Evolutionary conservation across 768 basidiomycete species (phyloP), one percentile per base, ranked within the genome.

Genomic region (Crepidotus variabilis): DNA sequence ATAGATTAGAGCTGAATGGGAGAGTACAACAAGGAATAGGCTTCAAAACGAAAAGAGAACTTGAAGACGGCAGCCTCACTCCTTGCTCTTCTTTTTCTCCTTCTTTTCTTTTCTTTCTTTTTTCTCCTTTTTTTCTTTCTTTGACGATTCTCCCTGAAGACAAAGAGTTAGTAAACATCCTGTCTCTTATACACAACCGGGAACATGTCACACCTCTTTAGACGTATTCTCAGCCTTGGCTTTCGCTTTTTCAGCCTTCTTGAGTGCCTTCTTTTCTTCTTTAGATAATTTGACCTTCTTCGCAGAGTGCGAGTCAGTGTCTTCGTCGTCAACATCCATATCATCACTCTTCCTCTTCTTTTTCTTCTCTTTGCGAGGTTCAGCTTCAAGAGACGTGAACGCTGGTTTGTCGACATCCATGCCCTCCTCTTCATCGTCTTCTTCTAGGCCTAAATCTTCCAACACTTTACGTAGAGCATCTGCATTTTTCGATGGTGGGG

Each of bases 401-500:
- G 72, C 71, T 2, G 79, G 78, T 24, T 74, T 78, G 10, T 76
- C 78, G 67, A 80, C 79, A 20, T 83, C 78, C 60, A 76, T 75
- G 22, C 72, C 77, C 10, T 78, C 79, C 18, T 82, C 82, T 5
- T 79, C 78, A 0, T 78, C 82, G 1, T 84, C 82, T 1, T 80
- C 81, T 7, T 90, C 91, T 18, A 88, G 67, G 6, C 82, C 84
- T 43, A 96, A 83, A 53, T 81, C 80, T n/a, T 90, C 84, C 57
- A 95, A 65, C 16, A 95, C 94, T 69, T 89, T 92, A 60, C 87
- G 85, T 59, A 97, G 94, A n/a, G 88, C 90, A 59, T 96, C 94
- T 22, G 91, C 81, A 55, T 92, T 97, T 77, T 94, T 98, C 23
- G 84, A 83, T 20, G 95, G 95, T 8, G 94, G 84, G 7, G 81